phyloP scores from a whole-genome alignment of 108 stramenopile species.

The Cyclostephanos tholiformis region DNA sequence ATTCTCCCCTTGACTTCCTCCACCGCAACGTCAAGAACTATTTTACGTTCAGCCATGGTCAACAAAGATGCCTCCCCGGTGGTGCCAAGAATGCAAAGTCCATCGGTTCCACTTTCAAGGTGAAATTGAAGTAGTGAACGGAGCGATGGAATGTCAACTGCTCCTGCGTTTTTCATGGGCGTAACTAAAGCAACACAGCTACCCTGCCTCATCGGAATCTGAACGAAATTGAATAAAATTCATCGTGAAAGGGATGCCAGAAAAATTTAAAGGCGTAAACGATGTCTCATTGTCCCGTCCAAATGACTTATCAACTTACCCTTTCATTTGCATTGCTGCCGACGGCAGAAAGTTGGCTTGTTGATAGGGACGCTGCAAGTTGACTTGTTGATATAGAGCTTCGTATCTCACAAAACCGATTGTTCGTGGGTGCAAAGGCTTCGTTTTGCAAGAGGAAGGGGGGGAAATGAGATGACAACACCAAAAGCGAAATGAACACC shows the following conservation, averaged over 20 bases:
- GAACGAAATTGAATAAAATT: background rate
- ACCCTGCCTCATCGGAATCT: conserved; percentile 57
- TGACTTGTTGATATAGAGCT: conserved; percentile 14
- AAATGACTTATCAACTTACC: conserved; percentile 9
- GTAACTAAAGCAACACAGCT: conserved; percentile 72
- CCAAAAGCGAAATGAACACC: background rate
- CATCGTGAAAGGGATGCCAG: background rate
- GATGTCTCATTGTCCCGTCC: background rate
- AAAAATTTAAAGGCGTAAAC: background rate
- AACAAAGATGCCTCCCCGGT: conserved; percentile 76
- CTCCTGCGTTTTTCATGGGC: conserved; percentile 62
- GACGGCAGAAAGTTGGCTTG: conserved; percentile 18
- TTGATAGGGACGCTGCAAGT: conserved; percentile 3
- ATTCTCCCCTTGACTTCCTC: conserved; percentile 66
- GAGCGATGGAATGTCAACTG: conserved; percentile 57
- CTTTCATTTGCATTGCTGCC: conserved; percentile 41
- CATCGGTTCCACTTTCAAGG: conserved; percentile 66
- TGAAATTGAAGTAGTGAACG: conserved; percentile 69
- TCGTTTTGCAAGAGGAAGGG: background rate
- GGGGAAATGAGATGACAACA: conserved; percentile 2
- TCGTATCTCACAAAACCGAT: background rate
- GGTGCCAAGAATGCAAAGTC: conserved; percentile 74
- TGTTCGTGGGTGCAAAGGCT: conserved; percentile 19
- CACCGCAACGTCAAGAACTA: conserved; percentile 56
- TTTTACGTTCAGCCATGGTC: conserved; percentile 59